A percentile compares a stretch with the other conserved stretches of the same genome.
Conservation (phyloP, 2,329 filamentous ascomycete genomes). For the Neospermospora avenae region DNA sequence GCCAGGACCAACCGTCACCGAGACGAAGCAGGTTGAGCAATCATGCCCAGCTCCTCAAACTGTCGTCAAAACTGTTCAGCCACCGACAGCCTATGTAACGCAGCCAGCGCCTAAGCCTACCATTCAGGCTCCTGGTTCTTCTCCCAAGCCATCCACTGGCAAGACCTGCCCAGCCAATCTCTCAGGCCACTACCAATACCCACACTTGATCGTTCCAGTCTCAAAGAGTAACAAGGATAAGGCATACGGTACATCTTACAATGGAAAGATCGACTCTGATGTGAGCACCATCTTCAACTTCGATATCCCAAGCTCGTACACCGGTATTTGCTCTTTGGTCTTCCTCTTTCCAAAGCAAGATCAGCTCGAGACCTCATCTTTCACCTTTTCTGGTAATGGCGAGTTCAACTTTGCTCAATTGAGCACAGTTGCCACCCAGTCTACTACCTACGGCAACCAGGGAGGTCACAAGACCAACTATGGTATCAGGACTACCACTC, state of each 20-base stretch:
- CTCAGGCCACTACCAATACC: constrained; percentile 49
- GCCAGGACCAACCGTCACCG: background rate
- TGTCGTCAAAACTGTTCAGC: background rate
- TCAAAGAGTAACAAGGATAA: constrained; percentile 50
- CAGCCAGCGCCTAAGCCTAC: background rate
- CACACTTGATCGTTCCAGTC: constrained; percentile 61
- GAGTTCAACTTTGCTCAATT: constrained; percentile 50
- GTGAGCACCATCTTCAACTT: constrained; percentile 67
- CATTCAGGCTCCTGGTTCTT: background rate
- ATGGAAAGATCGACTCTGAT: constrained; percentile 51
- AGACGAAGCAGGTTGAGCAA: background rate
- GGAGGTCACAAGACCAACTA: constrained; percentile 44
- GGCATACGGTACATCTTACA: constrained; percentile 50
- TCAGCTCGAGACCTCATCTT: constrained; percentile 56
- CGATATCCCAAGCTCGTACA: constrained; percentile 59
- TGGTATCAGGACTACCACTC: constrained; percentile 42
- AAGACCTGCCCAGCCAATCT: constrained; percentile 39
- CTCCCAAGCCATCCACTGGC: background rate
- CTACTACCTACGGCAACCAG: constrained; percentile 52
- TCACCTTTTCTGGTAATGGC: constrained; percentile 51
- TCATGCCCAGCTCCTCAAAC: background rate
- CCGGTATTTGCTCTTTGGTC: constrained; percentile 57
- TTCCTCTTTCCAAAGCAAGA: constrained; percentile 60
- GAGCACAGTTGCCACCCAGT: constrained; percentile 40
- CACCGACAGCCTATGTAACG: background rate